These are phyloP conservation scores for Exserohilum rostratum DNA, from an alignment of 2,329 filamentous ascomycete genomes.

Conservation along the genomic window DNA sequence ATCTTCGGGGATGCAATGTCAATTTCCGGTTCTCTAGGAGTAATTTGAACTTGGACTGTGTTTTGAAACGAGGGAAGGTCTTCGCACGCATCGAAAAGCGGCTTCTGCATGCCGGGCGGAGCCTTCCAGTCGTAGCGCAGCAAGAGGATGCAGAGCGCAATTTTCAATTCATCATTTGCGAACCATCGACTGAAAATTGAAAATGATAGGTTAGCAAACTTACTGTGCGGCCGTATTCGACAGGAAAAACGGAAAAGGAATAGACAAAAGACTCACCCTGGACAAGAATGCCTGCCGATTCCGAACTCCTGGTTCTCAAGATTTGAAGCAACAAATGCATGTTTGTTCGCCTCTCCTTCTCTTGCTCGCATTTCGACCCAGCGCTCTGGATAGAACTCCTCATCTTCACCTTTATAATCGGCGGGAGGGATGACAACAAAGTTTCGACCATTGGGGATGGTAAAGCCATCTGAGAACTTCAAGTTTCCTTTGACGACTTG, in stretches of 20 bases:
- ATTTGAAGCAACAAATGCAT: not conserved
- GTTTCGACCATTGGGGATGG: not conserved
- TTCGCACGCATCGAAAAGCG: not conserved
- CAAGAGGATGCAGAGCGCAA: not conserved
- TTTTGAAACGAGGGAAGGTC: not conserved
- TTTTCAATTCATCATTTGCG: conserved; percentile 1
- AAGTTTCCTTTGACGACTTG: not conserved
- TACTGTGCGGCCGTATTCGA: not conserved
- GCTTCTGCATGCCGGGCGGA: not conserved
- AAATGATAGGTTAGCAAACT: not conserved
- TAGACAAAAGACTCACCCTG: not conserved
- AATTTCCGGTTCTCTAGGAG: not conserved
- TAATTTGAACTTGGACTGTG: not conserved
- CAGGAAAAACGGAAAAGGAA: not conserved
- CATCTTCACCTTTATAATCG: not conserved
- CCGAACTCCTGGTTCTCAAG: not conserved
- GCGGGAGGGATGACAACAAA: not conserved
- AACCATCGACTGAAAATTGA: not conserved
- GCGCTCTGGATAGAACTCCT: not conserved
- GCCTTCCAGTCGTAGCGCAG: not conserved
- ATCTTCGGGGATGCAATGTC: not conserved
- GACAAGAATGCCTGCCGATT: not conserved
- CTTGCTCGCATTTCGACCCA: not conserved
- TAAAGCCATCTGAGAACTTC: not conserved
- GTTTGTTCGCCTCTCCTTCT: not conserved